Base-by-base conservation (phyloP, 2,329 filamentous ascomycete genomes). In the Didymella pinodella region DNA sequence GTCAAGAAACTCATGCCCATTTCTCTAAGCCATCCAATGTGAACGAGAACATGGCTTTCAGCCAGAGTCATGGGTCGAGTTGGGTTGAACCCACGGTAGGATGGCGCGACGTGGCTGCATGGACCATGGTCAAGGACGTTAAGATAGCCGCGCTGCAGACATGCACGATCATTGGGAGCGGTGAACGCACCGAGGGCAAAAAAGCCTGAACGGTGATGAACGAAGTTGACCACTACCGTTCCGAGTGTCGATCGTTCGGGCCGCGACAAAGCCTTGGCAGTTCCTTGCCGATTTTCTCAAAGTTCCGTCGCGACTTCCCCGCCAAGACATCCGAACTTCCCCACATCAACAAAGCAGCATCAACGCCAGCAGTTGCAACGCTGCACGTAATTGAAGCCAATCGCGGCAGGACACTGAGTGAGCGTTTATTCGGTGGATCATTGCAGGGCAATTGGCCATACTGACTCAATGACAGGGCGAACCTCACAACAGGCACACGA, bases 401-500 rank as follows among this genome's bases (percentile, higher is more conserved):
- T 41, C 34, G 32, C 41, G 47, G 46, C 56, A 49, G 2, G 12
- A n/a, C 18, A 29, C 10, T 12, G 50, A 54, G 56, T 59, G 38
- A 7, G 50, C 7, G 7, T 14, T 11, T 22, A 1, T 29, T 25
- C 18, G 1, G 4, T n/a, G 41, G 11, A 12, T 10, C 7, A n/a
- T 28, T 25, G 18, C 5, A 41, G 6, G n/a, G 20, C 32, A 46
- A 46, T 41, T 46, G 45, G n/a, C 40, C 5, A 29, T 28, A 5
- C 31, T 14, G 25, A 40, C 47, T 48, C 10, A 38, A 18, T n/a
- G 3, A 20, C 43, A 59, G 46, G 49, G 47, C 26, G 6, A 29
- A 50, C 47, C 53, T 52, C 54, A 41, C 41, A 50, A 34, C 46
- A n/a, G 5, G 10, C 48, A 18, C 66, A 63, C 61, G 31, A 75